Evolutionary conservation across 164 flowering plant genomes (phyloP), one percentile per base, ranked within the genome.

Genomic region (Santalum album): DNA sequence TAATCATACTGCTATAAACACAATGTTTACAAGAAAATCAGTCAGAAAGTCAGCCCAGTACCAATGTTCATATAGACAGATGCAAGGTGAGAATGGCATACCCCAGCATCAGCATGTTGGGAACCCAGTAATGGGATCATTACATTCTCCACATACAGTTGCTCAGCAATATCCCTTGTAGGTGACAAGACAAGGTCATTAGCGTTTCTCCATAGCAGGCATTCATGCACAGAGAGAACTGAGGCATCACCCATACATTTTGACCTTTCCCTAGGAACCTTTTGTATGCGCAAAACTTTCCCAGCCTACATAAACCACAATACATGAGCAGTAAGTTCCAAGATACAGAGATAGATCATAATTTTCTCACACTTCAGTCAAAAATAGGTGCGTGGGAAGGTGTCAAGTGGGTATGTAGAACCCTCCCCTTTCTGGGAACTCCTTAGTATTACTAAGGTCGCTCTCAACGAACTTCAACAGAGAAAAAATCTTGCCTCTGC

Each of bases 91-190:
- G n/a, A 53, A 35, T 4, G 42, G 47, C 74, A 27, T 75, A 90
- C 96, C 87, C 96, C 96, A 6, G 86, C 71, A 67, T 87, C 97
- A 49, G 83, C 77, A 65, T 76, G 75, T 44, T 73, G 59, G 45
- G 86, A 52, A 17, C 95, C 96, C 53, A 92, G 64, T 63, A 84
- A 63, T 4, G 95, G 87, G 56, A 67, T 65, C 82, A 86, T 84
- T 0, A 92, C 81, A 60, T 72, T 67, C 65, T 69, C 60, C 54
- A 77, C 86, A 65, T 58, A 91, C 1, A 63, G 55, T 45, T 69
- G 87, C 39, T 70, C 78, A 2, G 75, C 75, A 32, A 66, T 54
- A 59, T 88, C 94, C 65, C 61, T 78, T 21, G 76, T 66, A 17
- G 76, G 66, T 35, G 87, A 69, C 18, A 74, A 60, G 2, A 64